phyloP scores from a whole-genome alignment of 148 eudicot genomes.

The Rhododendron simsii region DNA sequence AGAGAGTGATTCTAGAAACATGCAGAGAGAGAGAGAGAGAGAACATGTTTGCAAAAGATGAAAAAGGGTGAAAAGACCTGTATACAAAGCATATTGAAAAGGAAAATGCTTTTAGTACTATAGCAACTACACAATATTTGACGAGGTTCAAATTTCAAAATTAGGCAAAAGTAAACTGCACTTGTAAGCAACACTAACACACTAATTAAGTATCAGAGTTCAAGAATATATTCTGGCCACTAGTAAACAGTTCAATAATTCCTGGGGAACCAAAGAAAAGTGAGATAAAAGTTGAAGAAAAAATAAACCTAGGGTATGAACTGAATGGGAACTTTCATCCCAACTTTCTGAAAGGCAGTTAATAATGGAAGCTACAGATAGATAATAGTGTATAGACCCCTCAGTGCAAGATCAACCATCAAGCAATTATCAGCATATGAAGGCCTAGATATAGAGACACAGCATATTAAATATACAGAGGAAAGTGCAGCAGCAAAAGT shows the following conservation, averaged over 20 bases:
- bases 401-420: background rate
- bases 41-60: background rate
- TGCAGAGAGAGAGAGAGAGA: background rate
- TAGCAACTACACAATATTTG: background rate
- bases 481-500: background rate
- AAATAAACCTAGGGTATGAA: background rate
- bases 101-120: background rate
- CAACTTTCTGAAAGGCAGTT: background rate
- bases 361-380: background rate
- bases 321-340: background rate
- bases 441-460: background rate
- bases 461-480: background rate
- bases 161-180: background rate
- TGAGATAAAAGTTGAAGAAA: background rate
- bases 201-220: background rate
- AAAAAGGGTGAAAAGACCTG: background rate
- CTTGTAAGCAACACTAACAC: background rate
- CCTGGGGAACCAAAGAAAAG: background rate
- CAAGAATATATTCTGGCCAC: conserved; percentile 1
- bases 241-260: background rate
- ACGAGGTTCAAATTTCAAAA: background rate
- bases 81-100: background rate
- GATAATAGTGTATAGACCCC: background rate
- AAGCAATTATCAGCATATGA: background rate
- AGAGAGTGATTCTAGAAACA: background rate